Evolutionary conservation across 352 stramenopile genomes (phyloP), one percentile per base, ranked within the genome.

Genomic region (Phytophthora nicotianae): DNA sequence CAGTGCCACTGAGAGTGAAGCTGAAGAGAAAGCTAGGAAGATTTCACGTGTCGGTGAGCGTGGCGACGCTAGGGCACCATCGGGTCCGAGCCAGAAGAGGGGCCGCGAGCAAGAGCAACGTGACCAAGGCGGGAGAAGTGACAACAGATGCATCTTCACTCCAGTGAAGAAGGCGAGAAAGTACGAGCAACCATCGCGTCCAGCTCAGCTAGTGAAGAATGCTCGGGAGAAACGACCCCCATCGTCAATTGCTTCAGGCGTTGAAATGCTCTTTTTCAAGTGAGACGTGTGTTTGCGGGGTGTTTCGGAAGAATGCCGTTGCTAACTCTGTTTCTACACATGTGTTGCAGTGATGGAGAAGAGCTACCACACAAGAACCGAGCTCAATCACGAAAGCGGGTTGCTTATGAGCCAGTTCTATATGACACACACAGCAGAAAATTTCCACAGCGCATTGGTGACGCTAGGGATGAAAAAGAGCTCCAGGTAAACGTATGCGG

Each of bases 131-230:
- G 35, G 17, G 43, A 62, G 41, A 46, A 62, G 27, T 23, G 45
- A 62, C 2, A 58, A 21, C 17, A 48, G 76, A 55, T 88, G 79
- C 24, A 76, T 86, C 23, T 88, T 88, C 47, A 88, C 79, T 10
- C 79, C 79, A 10, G 57, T 84, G 3, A 88, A 88, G 48, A 64
- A 77, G 47, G 40, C 58, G n/a, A 79, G 72, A 52, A 72, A 71
- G 45, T 62, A 50, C 17, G 47, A 61, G 9, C 50, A 57, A 5
- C 19, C 37, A 50, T 13, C 26, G 41, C 19, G 26, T 40, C 33
- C 23, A 43, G 47, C 41, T 24, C 63, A 42, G 16, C 29, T 13
- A 20, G 20, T 40, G 17, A 61, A 62, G 24, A 17, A 4, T 13
- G 20, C 5, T 42, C 5, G 16, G 46, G 29, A 33, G 1, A 43